phyloP scores from a whole-genome alignment of 148 eudicot species.

The Amaranthus cruentus region DNA sequence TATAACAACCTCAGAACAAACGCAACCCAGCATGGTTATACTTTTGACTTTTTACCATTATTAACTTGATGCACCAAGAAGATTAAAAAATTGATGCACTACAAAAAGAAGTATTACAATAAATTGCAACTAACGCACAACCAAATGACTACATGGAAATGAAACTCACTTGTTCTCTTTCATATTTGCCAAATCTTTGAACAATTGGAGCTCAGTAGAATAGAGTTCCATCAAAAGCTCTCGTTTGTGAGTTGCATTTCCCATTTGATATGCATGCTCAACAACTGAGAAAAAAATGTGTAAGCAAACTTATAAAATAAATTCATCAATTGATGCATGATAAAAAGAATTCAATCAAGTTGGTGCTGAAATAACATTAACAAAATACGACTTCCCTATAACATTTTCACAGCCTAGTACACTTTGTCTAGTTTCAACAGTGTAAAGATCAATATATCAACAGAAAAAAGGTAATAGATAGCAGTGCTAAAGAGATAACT shows the following conservation, averaged over 20 bases:
- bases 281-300: slow-evolving; percentile 42
- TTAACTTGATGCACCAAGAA: background rate
- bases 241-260: slow-evolving; percentile 78
- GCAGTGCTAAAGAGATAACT: background rate
- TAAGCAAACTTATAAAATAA: background rate
- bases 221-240: slow-evolving; percentile 76
- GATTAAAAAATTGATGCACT: too few relatives aligned
- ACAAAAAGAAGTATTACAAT: background rate
- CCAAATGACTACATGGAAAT: background rate
- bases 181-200: slow-evolving; percentile 65
- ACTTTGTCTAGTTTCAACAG: background rate
- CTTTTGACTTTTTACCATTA: background rate
- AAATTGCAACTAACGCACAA: background rate
- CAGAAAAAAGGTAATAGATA: background rate
- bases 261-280: slow-evolving; percentile 78
- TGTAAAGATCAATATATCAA: background rate
- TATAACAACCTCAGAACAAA: background rate
- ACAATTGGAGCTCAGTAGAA: slow-evolving; percentile 89
- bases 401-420: background rate
- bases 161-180: slow-evolving; percentile 64
- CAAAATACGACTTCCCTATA: background rate
- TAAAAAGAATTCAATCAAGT: background rate
- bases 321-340: background rate
- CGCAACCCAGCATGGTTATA: too few relatives aligned
- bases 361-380: background rate